phyloP scores from a whole-genome alignment of 2,329 filamentous ascomycete species.

The Colletotrichum orchidophilum region DNA sequence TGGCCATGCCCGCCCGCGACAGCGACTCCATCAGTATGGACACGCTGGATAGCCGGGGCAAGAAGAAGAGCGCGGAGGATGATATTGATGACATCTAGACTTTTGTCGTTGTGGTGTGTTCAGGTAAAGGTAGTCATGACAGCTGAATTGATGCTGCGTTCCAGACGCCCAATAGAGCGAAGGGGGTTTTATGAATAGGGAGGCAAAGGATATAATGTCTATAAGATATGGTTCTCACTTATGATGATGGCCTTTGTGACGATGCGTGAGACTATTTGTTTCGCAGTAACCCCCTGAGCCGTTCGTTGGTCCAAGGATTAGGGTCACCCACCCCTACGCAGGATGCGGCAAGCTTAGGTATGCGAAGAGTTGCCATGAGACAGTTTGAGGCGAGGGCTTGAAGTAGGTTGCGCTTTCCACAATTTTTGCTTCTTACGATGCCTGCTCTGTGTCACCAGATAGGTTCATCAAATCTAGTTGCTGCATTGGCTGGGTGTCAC shows the following conservation, averaged over 20 bases:
- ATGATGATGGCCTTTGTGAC: no score
- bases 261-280: neutral
- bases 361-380: no score
- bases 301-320: no score
- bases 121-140: neutral
- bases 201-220: conserved; percentile 33
- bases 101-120: neutral
- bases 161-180: conserved; percentile 22
- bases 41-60: conserved; percentile 68
- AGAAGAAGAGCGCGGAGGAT: conserved; percentile 52
- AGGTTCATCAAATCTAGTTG: no score
- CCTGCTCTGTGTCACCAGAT: no score
- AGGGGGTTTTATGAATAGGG: conserved; percentile 15
- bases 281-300: neutral
- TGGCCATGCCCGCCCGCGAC: conserved; percentile 72
- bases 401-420: no score
- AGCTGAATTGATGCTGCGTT: conserved; percentile 6
- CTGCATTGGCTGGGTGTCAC: no score
- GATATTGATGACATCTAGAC: conserved; percentile 70
- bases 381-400: no score
- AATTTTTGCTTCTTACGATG: no score
- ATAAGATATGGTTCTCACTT: conserved; percentile 17
- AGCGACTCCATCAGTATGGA: conserved; percentile 66
- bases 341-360: no score
- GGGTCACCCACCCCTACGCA: no score